Conservation (phyloP, 1,139 yeast species). For the Candida neerlandica region DNA sequence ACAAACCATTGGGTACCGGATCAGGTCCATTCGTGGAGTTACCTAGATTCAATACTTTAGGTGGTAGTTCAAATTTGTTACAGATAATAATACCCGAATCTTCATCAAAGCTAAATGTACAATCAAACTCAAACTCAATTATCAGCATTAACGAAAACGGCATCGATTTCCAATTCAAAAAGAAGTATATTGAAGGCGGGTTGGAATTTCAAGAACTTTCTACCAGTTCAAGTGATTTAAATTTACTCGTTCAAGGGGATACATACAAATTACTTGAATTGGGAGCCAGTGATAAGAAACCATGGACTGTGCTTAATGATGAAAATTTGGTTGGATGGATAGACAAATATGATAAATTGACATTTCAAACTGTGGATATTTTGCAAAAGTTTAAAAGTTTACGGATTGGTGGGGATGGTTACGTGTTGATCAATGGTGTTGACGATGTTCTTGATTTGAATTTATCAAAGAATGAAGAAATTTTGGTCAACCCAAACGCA, state of each 20-base stretch:
- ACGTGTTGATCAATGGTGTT: constrained; percentile 36
- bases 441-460: constrained; percentile 32
- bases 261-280: constrained; percentile 28
- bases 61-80: constrained; percentile 32
- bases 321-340: constrained; percentile 47
- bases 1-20: constrained; percentile 26
- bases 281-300: neutral
- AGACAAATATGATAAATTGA: constrained; percentile 20
- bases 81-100: constrained; percentile 40
- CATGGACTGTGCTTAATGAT: constrained; percentile 40
- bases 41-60: constrained; percentile 38
- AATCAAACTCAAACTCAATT: constrained; percentile 21
- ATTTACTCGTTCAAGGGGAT: constrained; percentile 35
- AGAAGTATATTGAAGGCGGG: neutral
- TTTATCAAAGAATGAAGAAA: constrained; percentile 32
- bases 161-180: constrained; percentile 9
- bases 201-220: constrained; percentile 28
- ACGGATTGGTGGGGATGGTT: constrained; percentile 37
- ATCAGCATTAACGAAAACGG: constrained; percentile 41
- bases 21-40: constrained; percentile 45
- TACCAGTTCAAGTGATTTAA: constrained; percentile 23
- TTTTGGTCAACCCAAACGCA: constrained; percentile 36
- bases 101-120: constrained; percentile 30
- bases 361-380: constrained; percentile 20
- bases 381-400: constrained; percentile 25